Evolutionary conservation across 345 rosid species (phyloP), one percentile per base, ranked within the genome.

Genomic region (Crucihimalaya himalaica): DNA sequence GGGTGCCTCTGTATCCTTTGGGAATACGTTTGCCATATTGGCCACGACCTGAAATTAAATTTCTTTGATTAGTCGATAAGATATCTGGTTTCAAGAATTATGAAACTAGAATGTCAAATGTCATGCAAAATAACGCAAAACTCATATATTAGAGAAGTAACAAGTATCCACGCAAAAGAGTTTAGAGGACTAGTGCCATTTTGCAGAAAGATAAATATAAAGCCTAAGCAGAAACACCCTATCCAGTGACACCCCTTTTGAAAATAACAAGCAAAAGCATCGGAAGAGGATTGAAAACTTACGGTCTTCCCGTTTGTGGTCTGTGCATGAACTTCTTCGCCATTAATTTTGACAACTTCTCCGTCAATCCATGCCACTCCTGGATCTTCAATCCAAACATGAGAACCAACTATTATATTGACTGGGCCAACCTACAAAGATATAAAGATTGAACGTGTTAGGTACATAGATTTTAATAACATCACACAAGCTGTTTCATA

Each of bases 351-450:
- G 56, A 76, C 62, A 79, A 89, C 99, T 80, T 90, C 97, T 54
- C 98, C 99, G 84, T 90, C 94, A 80, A 87, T 76, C 99, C 99
- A 95, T 68, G 99, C 97, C 78, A 57, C 54, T 16, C 4, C 81
- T 34, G 96, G 86, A 70, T 92, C 93, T 83, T 92, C 98, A 69
- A 86, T 91, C 99, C 99, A 95, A 35, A 89, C 98, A 82, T 92
- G 97, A 84, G 98, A 92, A 70, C 98, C 99, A 43, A 89, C 89
- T 47, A 92, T 90, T 56, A 95, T 92, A 79, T 95, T 95, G 79
- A 85, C 97, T 3, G 87, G 82, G 10, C 82, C 86, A 63, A 89
- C 94, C 99, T 95, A 83, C 78, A 82, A 82, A 9, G 55, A 70
- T 15, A 54, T 39, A 13, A 65, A 56, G 34, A 70, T 4, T 8